A percentile compares a stretch with the other conserved stretches of the same genome.
These are phyloP conservation scores for Populus hybrid DNA, from an alignment of 441 rosid genomes.

Conservation along the genomic window DNA sequence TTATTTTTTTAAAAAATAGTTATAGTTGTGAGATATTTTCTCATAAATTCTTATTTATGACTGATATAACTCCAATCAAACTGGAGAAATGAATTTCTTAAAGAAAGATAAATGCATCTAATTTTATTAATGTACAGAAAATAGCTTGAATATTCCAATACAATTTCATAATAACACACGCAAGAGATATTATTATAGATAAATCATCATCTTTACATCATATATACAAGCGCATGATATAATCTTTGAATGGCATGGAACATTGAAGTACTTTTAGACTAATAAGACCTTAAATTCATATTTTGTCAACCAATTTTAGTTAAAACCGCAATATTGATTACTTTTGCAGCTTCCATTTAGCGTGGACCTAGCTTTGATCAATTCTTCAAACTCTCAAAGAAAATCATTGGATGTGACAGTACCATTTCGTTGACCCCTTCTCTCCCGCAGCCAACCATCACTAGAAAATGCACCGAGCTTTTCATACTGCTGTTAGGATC, in stretches of 20 bases:
- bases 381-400: not conserved
- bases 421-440: not conserved
- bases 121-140: not conserved
- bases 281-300: no score
- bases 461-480: not conserved
- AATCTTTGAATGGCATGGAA: no score
- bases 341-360: not conserved
- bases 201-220: not conserved
- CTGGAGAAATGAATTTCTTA: not conserved
- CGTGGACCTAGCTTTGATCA: not conserved
- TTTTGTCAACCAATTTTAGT: not conserved
- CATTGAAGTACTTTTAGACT: no score
- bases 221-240: not conserved
- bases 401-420: not conserved
- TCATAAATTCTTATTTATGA: no score
- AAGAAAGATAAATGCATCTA: no score
- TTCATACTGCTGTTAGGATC: not conserved
- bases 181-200: not conserved
- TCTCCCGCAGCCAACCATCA: not conserved
- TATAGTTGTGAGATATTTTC: no score
- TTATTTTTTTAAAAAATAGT: no score
- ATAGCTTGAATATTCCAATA: not conserved
- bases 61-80: no score
- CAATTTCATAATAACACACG: not conserved
- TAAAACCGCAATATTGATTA: not conserved